Evolutionary conservation across 345 rosid species (phyloP).

Genomic region (Syzygium aqueum): DNA sequence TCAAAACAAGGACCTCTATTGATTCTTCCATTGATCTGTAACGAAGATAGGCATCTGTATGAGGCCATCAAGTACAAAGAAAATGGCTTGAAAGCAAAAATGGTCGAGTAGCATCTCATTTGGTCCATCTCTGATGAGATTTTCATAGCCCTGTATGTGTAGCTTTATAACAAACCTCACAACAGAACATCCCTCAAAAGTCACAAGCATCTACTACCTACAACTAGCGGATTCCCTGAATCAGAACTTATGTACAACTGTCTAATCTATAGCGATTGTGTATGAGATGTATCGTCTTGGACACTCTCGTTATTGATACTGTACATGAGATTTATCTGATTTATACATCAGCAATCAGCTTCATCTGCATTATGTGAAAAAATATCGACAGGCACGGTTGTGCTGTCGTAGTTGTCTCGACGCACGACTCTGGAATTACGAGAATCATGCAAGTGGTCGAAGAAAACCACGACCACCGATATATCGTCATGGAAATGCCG

Average conservation of each 20-base stretch:
- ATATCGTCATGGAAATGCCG: conserved; percentile 67
- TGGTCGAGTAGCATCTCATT: neutral
- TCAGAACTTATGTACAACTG: neutral
- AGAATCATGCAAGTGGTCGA: conserved; percentile 25
- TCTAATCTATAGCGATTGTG: neutral
- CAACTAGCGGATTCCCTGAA: neutral
- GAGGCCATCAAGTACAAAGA: neutral
- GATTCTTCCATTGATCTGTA: neutral
- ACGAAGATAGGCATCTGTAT: neutral
- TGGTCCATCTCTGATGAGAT: neutral
- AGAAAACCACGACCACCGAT: conserved; percentile 44
- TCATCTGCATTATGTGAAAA: conserved; percentile 22
- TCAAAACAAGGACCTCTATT: neutral
- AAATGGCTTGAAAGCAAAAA: neutral
- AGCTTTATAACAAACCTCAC: neutral
- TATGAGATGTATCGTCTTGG: neutral
- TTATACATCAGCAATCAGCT: neutral
- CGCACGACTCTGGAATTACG: conserved; percentile 11
- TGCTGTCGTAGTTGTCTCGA: conserved; percentile 11
- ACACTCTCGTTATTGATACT: neutral
- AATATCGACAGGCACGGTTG: conserved; percentile 35
- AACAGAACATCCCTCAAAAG: neutral
- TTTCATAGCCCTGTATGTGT: neutral
- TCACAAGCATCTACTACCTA: neutral
- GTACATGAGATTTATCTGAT: neutral